Base-by-base conservation (phyloP, 108 stramenopile genomes). In the Stephanodiscus triporus region DNA sequence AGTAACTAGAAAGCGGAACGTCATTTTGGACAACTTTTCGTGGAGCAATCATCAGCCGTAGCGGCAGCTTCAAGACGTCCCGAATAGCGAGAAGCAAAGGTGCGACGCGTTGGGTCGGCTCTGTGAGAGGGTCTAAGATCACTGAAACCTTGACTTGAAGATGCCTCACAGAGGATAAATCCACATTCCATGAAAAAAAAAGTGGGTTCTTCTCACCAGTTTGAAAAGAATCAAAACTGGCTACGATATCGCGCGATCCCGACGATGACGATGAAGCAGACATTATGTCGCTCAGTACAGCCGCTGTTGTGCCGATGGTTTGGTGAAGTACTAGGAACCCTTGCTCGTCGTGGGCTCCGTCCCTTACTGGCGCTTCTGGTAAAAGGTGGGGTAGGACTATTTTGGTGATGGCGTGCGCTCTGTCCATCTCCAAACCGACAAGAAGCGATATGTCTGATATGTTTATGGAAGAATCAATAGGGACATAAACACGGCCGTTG, bases 1-100 rank as follows among this genome's bases (percentile, higher is more conserved):
- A 99, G 80, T 95, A 99, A 60, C 85, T 91, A 22, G 90, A 84
- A 29, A 98, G 84, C 0, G 99, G 99, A 11, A 95, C 60, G n/a
- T 85, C 87, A 32, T 86, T 89, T 32, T 82, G 87, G 23, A 95
- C 55, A 40, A 91, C 63, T 32, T 71, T 26, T 13, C 68, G 51
- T 5, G 96, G 96, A n/a, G 75, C 69, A 51, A 97, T 56, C 13
- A 94, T 59, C 6, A 97, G 58, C n/a, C 55, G 67, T 11, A 96
- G 45, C 8, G 86, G 88, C 5, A 95, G 80, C 64, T 89, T 75
- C 26, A 99, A 72, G 5, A 71, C 63, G 68, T 97, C 96, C 4
- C 94, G 92, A 50, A 97, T 72, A 0, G 88, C 68, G 22, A 72
- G 37, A 5, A 97, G 85, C 13, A 97, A 64, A 4, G 96, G 88